Conservation (phyloP, 371 early-diverging fungal genomes). For the Chytridium lagenaria region DNA sequence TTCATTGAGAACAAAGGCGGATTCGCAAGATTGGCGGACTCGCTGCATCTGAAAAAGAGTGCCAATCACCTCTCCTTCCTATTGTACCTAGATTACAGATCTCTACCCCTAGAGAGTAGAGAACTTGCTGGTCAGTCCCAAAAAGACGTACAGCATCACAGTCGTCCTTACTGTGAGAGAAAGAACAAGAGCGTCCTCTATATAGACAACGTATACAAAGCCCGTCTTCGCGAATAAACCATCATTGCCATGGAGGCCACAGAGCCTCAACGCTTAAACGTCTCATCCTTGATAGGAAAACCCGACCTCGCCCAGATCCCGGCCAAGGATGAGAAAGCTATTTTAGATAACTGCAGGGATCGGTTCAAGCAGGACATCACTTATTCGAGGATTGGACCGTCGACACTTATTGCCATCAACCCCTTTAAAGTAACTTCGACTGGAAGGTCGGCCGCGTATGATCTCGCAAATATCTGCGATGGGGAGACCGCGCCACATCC, state of each 20-base stretch:
- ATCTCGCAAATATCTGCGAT: conserved; percentile 27
- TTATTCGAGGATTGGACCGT: conserved; percentile 31
- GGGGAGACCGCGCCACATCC: conserved; percentile 74
- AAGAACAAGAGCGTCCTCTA: too few species aligned
- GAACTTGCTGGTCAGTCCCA: too few species aligned
- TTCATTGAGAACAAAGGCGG: neutral
- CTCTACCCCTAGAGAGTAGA: too few species aligned
- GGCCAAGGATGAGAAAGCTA: conserved; percentile 16
- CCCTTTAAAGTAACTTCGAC: conserved; percentile 22
- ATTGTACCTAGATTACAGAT: neutral
- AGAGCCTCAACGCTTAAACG: conserved; percentile 11
- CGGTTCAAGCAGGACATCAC: conserved; percentile 28
- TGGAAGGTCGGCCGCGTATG: conserved; percentile 9
- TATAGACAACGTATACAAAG: too few species aligned
- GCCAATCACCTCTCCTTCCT: neutral
- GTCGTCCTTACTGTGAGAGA: too few species aligned
- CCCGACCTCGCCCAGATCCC: conserved; percentile 5
- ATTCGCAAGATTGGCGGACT: neutral
- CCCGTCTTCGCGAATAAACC: neutral
- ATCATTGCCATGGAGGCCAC: neutral
- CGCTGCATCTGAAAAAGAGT: neutral
- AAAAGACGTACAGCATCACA: too few species aligned
- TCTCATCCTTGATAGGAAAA: conserved; percentile 15
- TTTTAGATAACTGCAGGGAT: conserved; percentile 27
- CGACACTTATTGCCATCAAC: conserved; percentile 36